Evolutionary conservation across 345 rosid genomes (phyloP).

Genomic region (Ailanthus altissimus): DNA sequence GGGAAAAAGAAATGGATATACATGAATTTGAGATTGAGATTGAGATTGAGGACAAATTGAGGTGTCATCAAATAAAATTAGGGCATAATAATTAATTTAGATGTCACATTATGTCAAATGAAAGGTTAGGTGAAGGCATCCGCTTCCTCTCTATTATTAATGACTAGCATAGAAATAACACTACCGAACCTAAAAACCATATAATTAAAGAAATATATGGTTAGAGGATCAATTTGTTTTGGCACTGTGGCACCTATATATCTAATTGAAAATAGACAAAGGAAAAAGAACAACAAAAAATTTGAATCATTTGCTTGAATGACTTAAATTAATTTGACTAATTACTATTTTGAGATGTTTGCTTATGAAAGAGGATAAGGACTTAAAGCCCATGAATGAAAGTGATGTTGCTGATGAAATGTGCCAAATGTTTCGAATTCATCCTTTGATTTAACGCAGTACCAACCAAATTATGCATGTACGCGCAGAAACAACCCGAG

Average conservation of each 20-base stretch:
- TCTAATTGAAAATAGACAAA: not conserved
- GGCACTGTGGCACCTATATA: not conserved
- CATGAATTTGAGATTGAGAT: not conserved
- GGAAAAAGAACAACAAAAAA: not conserved
- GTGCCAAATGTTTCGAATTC: not conserved
- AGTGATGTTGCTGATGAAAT: slow-evolving; percentile 5
- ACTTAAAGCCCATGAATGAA: not conserved
- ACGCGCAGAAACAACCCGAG: not conserved
- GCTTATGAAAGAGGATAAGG: not conserved
- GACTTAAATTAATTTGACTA: not conserved
- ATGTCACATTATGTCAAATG: slow-evolving; percentile 5
- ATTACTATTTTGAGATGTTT: not conserved
- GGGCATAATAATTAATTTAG: not conserved
- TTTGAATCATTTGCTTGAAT: not conserved
- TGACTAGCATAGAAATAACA: not conserved
- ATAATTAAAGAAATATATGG: not conserved
- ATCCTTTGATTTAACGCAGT: slow-evolving; percentile 11
- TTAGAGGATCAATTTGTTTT: not conserved
- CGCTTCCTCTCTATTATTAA: not conserved
- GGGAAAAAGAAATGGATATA: not conserved
- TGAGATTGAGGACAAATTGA: not conserved
- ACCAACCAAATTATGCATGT: slow-evolving; percentile 7
- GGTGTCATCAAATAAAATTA: not conserved
- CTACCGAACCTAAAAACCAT: not conserved
- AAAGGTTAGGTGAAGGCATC: slow-evolving; percentile 2